These are phyloP conservation scores for Wilcoxina mikolae DNA, from an alignment of 495 filamentous ascomycete genomes.

Conservation along the genomic window DNA sequence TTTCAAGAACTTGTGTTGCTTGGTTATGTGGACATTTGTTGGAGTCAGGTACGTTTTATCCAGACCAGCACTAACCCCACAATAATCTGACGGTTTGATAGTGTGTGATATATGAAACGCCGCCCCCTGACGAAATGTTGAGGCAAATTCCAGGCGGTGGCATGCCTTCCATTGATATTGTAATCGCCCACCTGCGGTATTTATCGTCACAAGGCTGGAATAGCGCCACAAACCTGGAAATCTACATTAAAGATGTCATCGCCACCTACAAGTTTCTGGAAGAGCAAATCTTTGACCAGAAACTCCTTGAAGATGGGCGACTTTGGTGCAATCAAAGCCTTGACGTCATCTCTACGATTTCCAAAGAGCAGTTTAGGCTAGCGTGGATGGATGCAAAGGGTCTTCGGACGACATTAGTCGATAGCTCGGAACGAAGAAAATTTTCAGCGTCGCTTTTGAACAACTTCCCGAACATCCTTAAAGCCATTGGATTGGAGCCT, in stretches of 20 bases:
- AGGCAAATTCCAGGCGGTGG: not conserved
- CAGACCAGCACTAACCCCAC: not conserved
- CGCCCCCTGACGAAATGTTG: constrained; percentile 1
- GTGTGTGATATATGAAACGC: constrained; percentile 8
- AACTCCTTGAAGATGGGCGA: not conserved
- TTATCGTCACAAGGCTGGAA: constrained; percentile 2
- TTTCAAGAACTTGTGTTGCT: constrained; percentile 10
- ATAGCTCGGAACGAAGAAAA: not conserved
- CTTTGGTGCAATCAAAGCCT: not conserved
- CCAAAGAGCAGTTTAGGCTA: not conserved
- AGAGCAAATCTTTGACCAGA: not conserved
- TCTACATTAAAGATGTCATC: constrained; percentile 14
- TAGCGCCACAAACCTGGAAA: constrained; percentile 7
- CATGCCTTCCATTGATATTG: constrained; percentile 6
- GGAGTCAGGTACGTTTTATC: constrained; percentile 17
- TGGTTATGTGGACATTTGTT: constrained; percentile 13
- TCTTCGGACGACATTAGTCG: not conserved
- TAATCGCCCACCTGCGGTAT: constrained; percentile 16
- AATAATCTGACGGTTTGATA: too few relatives aligned
- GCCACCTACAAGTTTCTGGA: constrained; percentile 13
- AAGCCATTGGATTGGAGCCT: constrained; percentile 3
- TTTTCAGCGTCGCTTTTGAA: not conserved
- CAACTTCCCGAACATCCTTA: not conserved
- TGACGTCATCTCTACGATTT: not conserved
- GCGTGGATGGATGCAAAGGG: not conserved